A percentile compares a stretch with the other conserved stretches of the same genome.
Conservation (phyloP, 2,329 filamentous ascomycete genomes). For the Cordyceps tenuipes region DNA sequence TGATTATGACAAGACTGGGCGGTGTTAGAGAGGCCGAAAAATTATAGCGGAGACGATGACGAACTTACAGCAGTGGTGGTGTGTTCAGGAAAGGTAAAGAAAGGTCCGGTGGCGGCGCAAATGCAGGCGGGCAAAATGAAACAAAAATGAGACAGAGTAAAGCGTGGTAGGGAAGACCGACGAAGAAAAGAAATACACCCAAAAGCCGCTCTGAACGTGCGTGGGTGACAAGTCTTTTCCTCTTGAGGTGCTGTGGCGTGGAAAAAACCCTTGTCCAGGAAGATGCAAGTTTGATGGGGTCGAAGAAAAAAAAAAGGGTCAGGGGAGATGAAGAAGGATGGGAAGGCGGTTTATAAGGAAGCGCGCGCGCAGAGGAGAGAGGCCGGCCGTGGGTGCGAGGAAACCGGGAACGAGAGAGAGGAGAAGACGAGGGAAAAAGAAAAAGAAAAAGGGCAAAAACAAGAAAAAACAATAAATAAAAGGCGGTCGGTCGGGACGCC, state of each 20-base stretch:
- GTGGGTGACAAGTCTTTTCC: conserved; percentile 1
- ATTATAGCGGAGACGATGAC: background rate
- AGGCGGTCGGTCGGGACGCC: background rate
- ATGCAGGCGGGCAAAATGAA: background rate
- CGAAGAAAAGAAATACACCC: conserved; percentile 2
- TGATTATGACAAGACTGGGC: background rate
- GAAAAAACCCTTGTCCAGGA: background rate
- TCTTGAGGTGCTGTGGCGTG: background rate
- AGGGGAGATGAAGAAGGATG: background rate
- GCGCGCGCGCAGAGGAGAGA: background rate
- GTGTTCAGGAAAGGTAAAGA: too few species aligned
- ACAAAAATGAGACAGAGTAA: background rate
- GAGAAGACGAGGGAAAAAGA: background rate
- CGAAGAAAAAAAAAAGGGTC: background rate
- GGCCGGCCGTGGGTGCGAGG: too few species aligned
- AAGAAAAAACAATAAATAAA: background rate
- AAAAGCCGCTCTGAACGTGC: conserved; percentile 7
- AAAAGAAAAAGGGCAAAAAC: background rate
- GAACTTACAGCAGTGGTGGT: background rate
- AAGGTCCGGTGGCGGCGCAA: too few species aligned
- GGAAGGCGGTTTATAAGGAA: background rate
- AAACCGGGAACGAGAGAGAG: background rate
- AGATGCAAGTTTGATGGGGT: background rate
- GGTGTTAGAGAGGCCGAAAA: background rate
- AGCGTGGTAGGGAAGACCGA: background rate